Percentiles rank a stretch among this genome's conserved stretches.
Conservation (phyloP, 2,329 filamentous ascomycete species). For the Biscogniauxia mediterranea region DNA sequence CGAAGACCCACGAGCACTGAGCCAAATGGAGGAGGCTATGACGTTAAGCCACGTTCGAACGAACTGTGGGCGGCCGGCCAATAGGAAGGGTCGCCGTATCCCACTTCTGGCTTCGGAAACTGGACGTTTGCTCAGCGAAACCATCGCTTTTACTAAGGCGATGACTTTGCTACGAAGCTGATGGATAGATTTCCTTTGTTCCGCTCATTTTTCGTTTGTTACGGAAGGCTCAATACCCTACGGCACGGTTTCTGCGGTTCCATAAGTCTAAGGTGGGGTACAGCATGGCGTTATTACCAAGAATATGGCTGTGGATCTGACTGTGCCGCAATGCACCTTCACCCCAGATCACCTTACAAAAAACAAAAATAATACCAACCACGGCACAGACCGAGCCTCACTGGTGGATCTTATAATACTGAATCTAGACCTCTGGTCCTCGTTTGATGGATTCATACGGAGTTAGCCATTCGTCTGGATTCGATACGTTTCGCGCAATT, state of each 20-base stretch:
- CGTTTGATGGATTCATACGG: constrained; percentile 17
- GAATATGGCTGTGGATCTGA: constrained; percentile 2
- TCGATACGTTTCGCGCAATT: constrained; percentile 10
- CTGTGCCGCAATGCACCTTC: constrained; percentile 3
- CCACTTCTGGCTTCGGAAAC: neutral
- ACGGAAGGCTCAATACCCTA: constrained; percentile 26
- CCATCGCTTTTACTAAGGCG: constrained; percentile 2
- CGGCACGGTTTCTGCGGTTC: constrained; percentile 19
- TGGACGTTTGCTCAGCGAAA: neutral
- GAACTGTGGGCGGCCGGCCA: constrained; percentile 39
- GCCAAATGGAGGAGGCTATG: constrained; percentile 51
- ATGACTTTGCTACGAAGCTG: neutral
- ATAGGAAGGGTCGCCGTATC: constrained; percentile 26
- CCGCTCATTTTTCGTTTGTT: constrained; percentile 21
- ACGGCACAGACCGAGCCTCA: constrained; percentile 3
- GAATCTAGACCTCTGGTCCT: constrained; percentile 4
- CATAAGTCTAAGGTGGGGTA: constrained; percentile 12
- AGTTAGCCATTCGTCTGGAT: constrained; percentile 9
- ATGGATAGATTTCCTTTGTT: constrained; percentile 24
- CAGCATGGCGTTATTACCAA: constrained; percentile 18
- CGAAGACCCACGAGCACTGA: constrained; percentile 75
- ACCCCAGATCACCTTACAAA: constrained; percentile 2
- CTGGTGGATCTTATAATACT: constrained; percentile 21
- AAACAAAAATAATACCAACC: constrained; percentile 1
- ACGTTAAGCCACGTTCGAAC: constrained; percentile 55